Evolutionary conservation across 2,329 filamentous ascomycete species (phyloP).

Genomic region (Fonsecaea erecta): DNA sequence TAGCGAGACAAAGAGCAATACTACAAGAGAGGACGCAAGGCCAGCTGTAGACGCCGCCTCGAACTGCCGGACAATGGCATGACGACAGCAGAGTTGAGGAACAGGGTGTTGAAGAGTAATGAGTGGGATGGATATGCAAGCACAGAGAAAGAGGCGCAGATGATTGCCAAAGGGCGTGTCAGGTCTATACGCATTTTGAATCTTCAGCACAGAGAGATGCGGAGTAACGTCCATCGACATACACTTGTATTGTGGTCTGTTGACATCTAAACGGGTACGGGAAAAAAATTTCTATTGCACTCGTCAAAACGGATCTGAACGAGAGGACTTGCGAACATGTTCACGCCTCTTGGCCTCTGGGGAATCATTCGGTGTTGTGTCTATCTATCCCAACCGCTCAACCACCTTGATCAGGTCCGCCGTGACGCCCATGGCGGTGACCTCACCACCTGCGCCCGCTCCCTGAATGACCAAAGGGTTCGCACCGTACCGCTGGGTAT

Average conservation of each 20-base stretch:
- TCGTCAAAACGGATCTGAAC: background rate
- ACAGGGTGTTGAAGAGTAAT: background rate
- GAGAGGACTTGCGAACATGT: background rate
- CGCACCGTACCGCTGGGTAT: conserved; percentile 89
- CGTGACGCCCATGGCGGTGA: conserved; percentile 98
- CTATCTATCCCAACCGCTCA: conserved; percentile 64
- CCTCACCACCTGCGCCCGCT: conserved; percentile 88
- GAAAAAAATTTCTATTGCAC: background rate
- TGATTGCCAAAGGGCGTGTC: too few species aligned
- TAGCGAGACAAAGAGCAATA: background rate
- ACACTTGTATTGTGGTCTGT: too few species aligned
- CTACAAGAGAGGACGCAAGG: background rate
- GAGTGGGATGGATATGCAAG: too few species aligned
- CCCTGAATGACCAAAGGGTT: conserved; percentile 95
- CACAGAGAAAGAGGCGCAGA: too few species aligned
- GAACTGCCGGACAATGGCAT: background rate
- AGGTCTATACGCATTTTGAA: too few species aligned
- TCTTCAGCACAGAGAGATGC: too few species aligned
- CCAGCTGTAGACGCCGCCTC: too few species aligned
- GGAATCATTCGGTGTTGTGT: conserved; percentile 2
- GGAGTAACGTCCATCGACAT: too few species aligned
- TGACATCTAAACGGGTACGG: background rate
- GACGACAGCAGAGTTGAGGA: background rate
- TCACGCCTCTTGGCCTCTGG: background rate
- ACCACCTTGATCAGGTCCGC: conserved; percentile 89